Evolutionary conservation across 164 flowering plant species (phyloP).

Genomic region (Platanus orientalis): DNA sequence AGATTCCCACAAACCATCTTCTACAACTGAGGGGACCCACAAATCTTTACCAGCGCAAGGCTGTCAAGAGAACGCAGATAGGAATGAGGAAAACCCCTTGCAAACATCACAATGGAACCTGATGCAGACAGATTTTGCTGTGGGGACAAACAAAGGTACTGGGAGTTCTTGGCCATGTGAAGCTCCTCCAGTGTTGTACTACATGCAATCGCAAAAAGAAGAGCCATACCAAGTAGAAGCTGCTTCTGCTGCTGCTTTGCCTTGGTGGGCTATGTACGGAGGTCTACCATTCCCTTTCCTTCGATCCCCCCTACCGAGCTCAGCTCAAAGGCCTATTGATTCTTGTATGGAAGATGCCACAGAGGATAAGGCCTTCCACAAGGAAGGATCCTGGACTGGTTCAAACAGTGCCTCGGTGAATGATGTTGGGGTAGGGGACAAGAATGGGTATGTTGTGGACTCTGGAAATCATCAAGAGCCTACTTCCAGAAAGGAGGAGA

Average conservation of each 20-base stretch:
- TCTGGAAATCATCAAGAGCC: conserved; percentile 16
- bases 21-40: conserved; percentile 11
- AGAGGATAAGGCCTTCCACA: conserved; percentile 15
- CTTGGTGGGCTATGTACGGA: conserved; percentile 36
- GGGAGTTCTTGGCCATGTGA: conserved; percentile 21
- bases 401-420: conserved; percentile 27
- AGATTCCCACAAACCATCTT: conserved; percentile 33
- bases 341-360: conserved; percentile 8
- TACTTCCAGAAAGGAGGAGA: conserved; percentile 7
- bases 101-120: conserved; percentile 9
- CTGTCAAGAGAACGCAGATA: conserved; percentile 8
- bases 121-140: conserved; percentile 1
- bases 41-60: conserved; percentile 18
- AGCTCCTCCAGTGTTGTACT: conserved; percentile 13
- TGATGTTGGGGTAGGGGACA: conserved; percentile 21
- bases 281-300: conserved; percentile 20
- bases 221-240: conserved; percentile 13
- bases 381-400: conserved; percentile 39
- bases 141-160: conserved; percentile 4
- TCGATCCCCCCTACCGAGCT: conserved; percentile 17
- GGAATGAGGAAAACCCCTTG: conserved; percentile 13
- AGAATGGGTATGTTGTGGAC: conserved; percentile 23
- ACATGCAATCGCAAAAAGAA: conserved; percentile 24
- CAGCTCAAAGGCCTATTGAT: conserved; percentile 9
- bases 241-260: conserved; percentile 14